These are phyloP conservation scores for Heliamphora pulchella DNA, from an alignment of 179 eudicot species.

Conservation along the genomic window DNA sequence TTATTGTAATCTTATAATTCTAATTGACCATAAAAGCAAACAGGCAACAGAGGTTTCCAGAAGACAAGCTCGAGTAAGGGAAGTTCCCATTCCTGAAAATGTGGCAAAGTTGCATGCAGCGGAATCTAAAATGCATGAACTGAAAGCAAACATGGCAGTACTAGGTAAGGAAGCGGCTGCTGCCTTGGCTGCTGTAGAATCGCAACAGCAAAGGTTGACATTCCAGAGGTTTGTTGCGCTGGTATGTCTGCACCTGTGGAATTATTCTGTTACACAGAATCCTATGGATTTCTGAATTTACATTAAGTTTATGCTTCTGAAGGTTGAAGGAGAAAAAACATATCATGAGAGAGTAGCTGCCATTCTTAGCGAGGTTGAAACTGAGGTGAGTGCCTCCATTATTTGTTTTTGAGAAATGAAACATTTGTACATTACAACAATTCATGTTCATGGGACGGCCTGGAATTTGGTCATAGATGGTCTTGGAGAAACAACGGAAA, in stretches of 20 bases:
- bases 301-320: slow-evolving; percentile 14
- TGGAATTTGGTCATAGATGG: slow-evolving; percentile 49
- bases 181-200: slow-evolving; percentile 82
- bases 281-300: not conserved
- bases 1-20: slow-evolving; percentile 11
- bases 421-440: not conserved
- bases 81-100: slow-evolving; percentile 77
- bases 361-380: slow-evolving; percentile 72
- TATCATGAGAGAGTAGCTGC: slow-evolving; percentile 84
- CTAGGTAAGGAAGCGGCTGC: slow-evolving; percentile 90
- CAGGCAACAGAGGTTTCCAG: slow-evolving; percentile 88
- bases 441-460: slow-evolving; percentile 9
- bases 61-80: slow-evolving; percentile 83
- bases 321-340: slow-evolving; percentile 86
- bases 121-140: slow-evolving; percentile 80
- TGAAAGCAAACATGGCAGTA: slow-evolving; percentile 93
- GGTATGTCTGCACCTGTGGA: slow-evolving; percentile 40
- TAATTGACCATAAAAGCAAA: slow-evolving; percentile 27
- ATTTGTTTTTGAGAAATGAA: not conserved
- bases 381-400: slow-evolving; percentile 50
- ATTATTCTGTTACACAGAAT: slow-evolving; percentile 12
- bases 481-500: slow-evolving; percentile 87
- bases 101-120: slow-evolving; percentile 81
- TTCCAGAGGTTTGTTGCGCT: slow-evolving; percentile 87
- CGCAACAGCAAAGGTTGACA: slow-evolving; percentile 89